Base-by-base conservation (phyloP, 2,329 filamentous ascomycete genomes). In the Phialophora tarda region DNA sequence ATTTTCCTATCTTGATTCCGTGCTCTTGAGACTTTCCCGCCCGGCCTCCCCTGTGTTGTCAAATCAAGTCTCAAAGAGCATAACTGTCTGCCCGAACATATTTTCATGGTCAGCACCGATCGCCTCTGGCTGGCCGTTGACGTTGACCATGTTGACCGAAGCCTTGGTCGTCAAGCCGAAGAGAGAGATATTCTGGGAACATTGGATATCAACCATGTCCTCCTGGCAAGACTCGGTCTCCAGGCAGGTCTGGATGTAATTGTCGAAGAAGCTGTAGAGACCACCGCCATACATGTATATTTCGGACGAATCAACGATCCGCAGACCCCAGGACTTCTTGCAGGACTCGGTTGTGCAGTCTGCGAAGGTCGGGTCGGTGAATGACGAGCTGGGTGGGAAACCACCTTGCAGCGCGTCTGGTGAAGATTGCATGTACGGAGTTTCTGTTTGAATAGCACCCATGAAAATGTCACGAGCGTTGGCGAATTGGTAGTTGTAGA, bases 361-460 rank as follows among this genome's bases (percentile, higher is more conserved):
- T 2, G 80, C 79, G 76, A 95, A 97, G 72, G 88, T 84, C 0
- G 93, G 91, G 75, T 94, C 91, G 55, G 77, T 78, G 73, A 83
- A 91, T 6, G 79, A 79, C 21, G 83, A 70, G 73, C 89, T 86
- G 69, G 82, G 79, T 0, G 81, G 81, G 78, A 90, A 92, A 47
- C 73, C 72, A 75, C 89, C 90, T 83, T 2, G 91, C 86, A 71
- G 90, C 85, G 4, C 93, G 92, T 81, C 94, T 93, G 76, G 90
- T 86, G 80, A 96, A 91, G 84, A 90, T 92, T 82, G 88, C 66
- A 76, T 78, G 71, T 91, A 93, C 34, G 93, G 91, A 4, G 93
- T 97, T 81, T 97, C 94, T 3, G 91, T 91, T 81, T 97, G 93
- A 73, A 96, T 92, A 59, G 91, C 81, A 11, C 86, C 89, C 85